Percentiles rank a stretch among this genome's conserved stretches.
Evolutionary conservation across 176 grass and related monocot species (phyloP).

Genomic region (Secale cereale): DNA sequence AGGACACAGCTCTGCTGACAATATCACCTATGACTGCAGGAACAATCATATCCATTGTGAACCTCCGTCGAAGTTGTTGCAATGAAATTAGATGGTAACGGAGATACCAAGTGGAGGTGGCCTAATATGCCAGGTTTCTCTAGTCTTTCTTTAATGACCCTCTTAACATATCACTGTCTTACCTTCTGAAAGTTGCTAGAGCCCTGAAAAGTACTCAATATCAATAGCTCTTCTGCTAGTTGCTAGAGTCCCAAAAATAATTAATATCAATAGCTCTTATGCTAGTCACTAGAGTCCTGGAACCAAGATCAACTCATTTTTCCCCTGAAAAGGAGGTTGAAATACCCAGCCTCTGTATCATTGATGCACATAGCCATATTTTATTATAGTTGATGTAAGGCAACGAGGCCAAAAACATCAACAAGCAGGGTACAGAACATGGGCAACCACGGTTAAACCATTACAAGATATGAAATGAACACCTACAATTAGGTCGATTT

Average conservation of each 20-base stretch:
- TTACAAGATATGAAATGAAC: too few species aligned
- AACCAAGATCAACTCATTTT: neutral
- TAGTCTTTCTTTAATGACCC: neutral
- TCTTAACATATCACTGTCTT: neutral
- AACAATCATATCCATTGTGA: conserved; percentile 6
- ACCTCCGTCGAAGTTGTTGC: neutral
- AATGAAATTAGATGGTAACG: neutral
- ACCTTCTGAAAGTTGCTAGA: neutral
- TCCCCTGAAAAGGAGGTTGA: too few species aligned
- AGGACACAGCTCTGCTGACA: neutral
- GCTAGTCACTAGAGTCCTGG: neutral
- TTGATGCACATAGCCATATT: too few species aligned
- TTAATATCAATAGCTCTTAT: neutral
- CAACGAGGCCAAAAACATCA: too few species aligned
- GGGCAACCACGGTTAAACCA: too few species aligned
- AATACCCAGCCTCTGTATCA: too few species aligned
- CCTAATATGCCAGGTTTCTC: neutral
- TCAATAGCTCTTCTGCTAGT: neutral
- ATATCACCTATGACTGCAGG: conserved; percentile 3
- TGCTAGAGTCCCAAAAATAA: neutral
- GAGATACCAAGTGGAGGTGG: neutral
- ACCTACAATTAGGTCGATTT: too few species aligned
- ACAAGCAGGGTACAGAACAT: too few species aligned
- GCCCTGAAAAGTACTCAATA: neutral
- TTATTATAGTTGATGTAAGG: too few species aligned